Conservation (phyloP, 2,329 filamentous ascomycete genomes). For the Cephalotrichum gorgonifer region DNA sequence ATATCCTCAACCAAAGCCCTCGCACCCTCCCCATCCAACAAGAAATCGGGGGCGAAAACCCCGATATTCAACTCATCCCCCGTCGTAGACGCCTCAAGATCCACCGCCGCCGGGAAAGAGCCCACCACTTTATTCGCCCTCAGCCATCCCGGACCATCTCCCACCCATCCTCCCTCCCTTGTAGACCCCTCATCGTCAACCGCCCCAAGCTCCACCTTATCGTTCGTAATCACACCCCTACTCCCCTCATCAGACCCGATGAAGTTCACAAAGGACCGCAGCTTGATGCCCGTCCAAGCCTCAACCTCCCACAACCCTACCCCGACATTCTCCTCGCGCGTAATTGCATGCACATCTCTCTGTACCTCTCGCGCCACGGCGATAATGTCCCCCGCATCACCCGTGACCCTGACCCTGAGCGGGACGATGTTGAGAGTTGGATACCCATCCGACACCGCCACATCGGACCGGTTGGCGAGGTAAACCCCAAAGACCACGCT, state of each 20-base stretch:
- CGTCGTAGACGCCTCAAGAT: slow-evolving; percentile 27
- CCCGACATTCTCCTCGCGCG: slow-evolving; percentile 38
- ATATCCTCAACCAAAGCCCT: neutral
- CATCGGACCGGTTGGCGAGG: slow-evolving; percentile 61
- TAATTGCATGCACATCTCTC: slow-evolving; percentile 53
- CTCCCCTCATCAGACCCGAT: slow-evolving; percentile 38
- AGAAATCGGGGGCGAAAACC: slow-evolving; percentile 23
- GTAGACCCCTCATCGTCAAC: neutral
- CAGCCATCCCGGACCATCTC: slow-evolving; percentile 9
- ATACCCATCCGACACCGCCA: slow-evolving; percentile 26
- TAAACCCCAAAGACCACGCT: slow-evolving; percentile 66
- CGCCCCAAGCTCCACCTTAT: neutral
- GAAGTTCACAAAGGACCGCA: slow-evolving; percentile 77
- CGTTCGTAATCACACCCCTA: neutral
- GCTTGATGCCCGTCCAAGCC: slow-evolving; percentile 60
- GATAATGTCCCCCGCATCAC: slow-evolving; percentile 26
- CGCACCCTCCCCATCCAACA: slow-evolving; percentile 16
- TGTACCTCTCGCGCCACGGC: slow-evolving; percentile 57
- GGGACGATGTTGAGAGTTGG: slow-evolving; percentile 77
- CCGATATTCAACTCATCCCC: slow-evolving; percentile 24
- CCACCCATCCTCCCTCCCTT: slow-evolving; percentile 2
- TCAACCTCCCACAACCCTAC: slow-evolving; percentile 62
- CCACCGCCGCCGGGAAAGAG: slow-evolving; percentile 23
- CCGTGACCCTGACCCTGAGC: slow-evolving; percentile 39
- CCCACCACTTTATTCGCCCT: slow-evolving; percentile 14